phyloP scores from a whole-genome alignment of 345 rosid genomes.

The Hibiscus tridactylites region DNA sequence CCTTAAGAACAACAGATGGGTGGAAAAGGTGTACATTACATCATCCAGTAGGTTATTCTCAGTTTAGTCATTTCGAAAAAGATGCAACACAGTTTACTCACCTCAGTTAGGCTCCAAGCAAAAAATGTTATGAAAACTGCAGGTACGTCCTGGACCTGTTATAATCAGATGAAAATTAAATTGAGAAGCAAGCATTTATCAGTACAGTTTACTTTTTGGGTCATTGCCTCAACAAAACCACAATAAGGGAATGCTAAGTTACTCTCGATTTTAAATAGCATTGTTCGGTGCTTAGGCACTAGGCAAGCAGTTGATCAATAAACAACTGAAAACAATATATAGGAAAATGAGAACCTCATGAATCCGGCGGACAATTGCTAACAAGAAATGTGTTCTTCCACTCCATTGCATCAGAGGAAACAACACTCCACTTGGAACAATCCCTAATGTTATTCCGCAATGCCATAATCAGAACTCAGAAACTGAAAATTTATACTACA shows the following conservation, averaged over 20 bases:
- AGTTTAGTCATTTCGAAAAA: too few species aligned
- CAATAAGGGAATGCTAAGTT: not conserved
- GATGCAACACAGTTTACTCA: constrained; percentile 21
- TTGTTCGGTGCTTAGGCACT: too few species aligned
- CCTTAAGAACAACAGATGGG: not conserved
- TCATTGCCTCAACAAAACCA: not conserved
- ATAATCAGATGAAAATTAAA: not conserved
- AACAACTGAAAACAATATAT: too few species aligned
- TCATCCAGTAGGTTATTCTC: too few species aligned
- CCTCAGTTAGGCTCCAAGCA: constrained; percentile 76
- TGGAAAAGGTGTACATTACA: too few species aligned
- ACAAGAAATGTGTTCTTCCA: constrained; percentile 64
- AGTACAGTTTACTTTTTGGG: not conserved
- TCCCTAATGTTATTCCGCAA: constrained; percentile 6
- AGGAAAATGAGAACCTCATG: not conserved
- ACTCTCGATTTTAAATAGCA: too few species aligned
- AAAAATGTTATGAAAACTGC: constrained; percentile 58
- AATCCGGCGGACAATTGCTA: constrained; percentile 42
- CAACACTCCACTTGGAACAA: constrained; percentile 75
- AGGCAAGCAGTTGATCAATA: not conserved
- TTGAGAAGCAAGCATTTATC: not conserved
- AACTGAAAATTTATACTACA: too few species aligned
- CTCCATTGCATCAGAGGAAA: constrained; percentile 81
- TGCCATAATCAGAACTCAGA: too few species aligned
- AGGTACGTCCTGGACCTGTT: constrained; percentile 59